Conservation (phyloP, 2,329 filamentous ascomycete genomes). For the Pseudogymnoascus sp. region DNA sequence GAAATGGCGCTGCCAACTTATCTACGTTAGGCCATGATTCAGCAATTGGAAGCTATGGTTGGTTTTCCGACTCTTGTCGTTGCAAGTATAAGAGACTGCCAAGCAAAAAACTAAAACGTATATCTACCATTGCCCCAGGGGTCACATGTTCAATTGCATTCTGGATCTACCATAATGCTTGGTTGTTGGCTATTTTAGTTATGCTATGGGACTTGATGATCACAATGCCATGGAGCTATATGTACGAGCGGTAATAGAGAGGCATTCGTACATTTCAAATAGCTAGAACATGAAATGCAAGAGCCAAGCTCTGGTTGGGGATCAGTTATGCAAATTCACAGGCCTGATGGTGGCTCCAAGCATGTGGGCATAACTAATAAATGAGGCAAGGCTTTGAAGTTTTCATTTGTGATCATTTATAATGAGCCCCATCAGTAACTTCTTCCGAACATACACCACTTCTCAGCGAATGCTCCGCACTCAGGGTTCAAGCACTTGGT, state of each 20-base stretch:
- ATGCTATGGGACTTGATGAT: background rate
- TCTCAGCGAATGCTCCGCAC: constrained; percentile 68
- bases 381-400: background rate
- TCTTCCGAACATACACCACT: constrained; percentile 90
- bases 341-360: background rate
- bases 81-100: background rate
- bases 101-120: background rate
- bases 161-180: background rate
- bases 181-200: background rate
- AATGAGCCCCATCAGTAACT: constrained; percentile 31
- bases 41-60: background rate
- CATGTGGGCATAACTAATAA: background rate
- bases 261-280: background rate
- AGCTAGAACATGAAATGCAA: background rate
- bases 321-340: background rate
- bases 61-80: background rate
- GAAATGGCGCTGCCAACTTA: background rate
- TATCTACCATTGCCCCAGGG: background rate
- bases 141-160: background rate
- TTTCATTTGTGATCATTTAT: constrained; percentile 2
- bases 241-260: background rate
- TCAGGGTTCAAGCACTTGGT: constrained; percentile 91
- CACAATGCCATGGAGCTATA: background rate
- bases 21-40: background rate
- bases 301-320: background rate